Conservation (phyloP, 2,329 filamentous ascomycete species). For the Escovopsis sp. region DNA sequence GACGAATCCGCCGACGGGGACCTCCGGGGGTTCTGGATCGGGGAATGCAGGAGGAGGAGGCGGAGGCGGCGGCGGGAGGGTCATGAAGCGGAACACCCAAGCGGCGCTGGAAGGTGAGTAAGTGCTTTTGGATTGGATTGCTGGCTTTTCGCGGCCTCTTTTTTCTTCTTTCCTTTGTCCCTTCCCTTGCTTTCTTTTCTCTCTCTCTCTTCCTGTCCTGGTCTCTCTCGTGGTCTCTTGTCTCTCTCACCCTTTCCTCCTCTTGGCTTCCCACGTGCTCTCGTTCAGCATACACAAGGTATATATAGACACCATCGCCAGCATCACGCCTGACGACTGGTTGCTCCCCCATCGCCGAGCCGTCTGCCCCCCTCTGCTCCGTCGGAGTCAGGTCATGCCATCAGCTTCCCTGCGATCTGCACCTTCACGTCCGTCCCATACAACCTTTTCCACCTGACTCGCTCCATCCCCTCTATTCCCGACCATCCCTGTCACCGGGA, state of each 20-base stretch:
- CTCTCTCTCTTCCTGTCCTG: slow-evolving; percentile 1
- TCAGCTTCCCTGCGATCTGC: no score
- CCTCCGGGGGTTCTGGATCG: slow-evolving; percentile 31
- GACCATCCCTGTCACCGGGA: slow-evolving; percentile 1
- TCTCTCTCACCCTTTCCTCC: neutral
- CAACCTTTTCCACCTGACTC: neutral
- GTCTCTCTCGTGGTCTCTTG: neutral
- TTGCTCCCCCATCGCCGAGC: neutral
- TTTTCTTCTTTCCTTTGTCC: slow-evolving; percentile 1
- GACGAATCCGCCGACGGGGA: slow-evolving; percentile 37
- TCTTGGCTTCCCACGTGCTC: neutral
- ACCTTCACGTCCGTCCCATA: no score
- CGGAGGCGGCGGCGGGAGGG: slow-evolving; percentile 12
- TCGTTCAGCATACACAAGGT: neutral
- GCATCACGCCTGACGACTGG: neutral
- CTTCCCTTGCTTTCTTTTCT: slow-evolving; percentile 3
- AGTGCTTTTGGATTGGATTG: neutral
- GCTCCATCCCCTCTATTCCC: slow-evolving; percentile 1
- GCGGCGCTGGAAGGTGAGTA: slow-evolving; percentile 45
- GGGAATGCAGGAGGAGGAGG: slow-evolving; percentile 25
- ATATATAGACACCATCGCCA: neutral
- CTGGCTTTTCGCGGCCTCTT: neutral
- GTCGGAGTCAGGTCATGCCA: no score
- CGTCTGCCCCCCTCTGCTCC: neutral
- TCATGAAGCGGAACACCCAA: slow-evolving; percentile 43